Percentiles rank a stretch among this genome's conserved stretches.
Evolutionary conservation across 352 stramenopile genomes (phyloP).

Genomic region (Plasmopara viticola): DNA sequence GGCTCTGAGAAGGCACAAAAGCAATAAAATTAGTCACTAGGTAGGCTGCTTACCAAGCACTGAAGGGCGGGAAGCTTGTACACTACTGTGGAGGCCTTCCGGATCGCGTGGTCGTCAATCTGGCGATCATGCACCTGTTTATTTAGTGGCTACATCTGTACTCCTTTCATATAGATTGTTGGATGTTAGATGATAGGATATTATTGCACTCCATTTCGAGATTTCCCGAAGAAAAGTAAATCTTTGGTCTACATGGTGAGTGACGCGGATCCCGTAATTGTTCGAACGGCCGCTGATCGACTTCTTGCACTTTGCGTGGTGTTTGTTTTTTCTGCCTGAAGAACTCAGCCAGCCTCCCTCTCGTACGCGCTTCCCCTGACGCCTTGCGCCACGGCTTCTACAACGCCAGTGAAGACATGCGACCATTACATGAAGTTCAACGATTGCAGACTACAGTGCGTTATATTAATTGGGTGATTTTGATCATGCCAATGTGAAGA

Average conservation of each 20-base stretch:
- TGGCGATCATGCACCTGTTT: constrained; percentile 67
- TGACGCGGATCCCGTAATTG: not conserved
- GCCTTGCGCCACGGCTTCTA: constrained; percentile 79
- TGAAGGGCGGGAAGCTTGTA: not conserved
- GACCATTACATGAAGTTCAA: constrained; percentile 80
- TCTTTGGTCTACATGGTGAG: constrained; percentile 20
- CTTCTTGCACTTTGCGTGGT: not conserved
- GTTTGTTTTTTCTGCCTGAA: constrained; percentile 7
- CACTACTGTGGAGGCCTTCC: constrained; percentile 34
- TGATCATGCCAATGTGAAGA: not conserved
- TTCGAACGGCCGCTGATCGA: not conserved
- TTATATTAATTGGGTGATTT: not conserved
- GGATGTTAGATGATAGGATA: not conserved
- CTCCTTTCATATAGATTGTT: constrained; percentile 5
- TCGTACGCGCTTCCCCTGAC: constrained; percentile 77
- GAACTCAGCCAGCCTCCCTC: constrained; percentile 67
- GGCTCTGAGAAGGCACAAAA: constrained; percentile 6
- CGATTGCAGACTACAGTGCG: constrained; percentile 70
- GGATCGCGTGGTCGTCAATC: constrained; percentile 79
- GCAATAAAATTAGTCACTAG: too few relatives aligned
- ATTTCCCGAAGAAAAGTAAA: constrained; percentile 4
- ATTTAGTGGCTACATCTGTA: constrained; percentile 12
- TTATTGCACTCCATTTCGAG: too few relatives aligned
- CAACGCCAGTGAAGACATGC: constrained; percentile 72
- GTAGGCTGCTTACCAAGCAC: too few relatives aligned